Evolutionary conservation across 306 rosid genomes (phyloP), one percentile per base, ranked within the genome.

Genomic region (Casuarina cunninghamiana): DNA sequence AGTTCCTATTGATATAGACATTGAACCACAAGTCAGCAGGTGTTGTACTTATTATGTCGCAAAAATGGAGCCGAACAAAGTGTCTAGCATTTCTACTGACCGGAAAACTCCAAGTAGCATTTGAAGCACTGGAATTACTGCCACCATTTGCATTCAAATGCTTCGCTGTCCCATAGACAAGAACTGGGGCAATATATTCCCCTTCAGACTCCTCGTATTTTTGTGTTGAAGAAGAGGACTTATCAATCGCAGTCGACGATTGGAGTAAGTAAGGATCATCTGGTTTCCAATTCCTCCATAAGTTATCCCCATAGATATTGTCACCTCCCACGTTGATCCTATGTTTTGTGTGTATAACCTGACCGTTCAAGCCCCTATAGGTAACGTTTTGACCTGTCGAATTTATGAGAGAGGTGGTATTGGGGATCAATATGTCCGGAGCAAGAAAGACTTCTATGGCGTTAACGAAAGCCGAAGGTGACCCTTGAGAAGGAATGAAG

Each of bases 401-500:
- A 46, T 26, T 83, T 72, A 78, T 75, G 55, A 12, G 57, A 0
- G 11, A 0, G 38, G 81, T 75, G 0, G 0, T 0, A 42, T 60
- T 16, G 0, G 13, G 0, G 67, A 63, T 54, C 4, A 84, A 54
- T 12, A 63, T 0, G 66, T 2, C 55, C 0, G 89, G 89, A 3
- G 82, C 79, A 2, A n/a, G 32, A 60, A 86, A 82, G 13, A 88
- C 80, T 73, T 88, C 92, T 39, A 88, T 82, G 21, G 92, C 92
- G 37, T 86, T 88, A 1, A 88, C 87, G 73, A 88, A 88, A 0
- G 89, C 88, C 43, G 80, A 32, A 5, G 82, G 62, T 8, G 75
- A 42, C 10, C 7, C 0, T 26, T 37, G 73, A 42, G 26, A 16
- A 3, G 92, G 92, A 0, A 60, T 53, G 77, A 88, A 88, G 10